Base-by-base conservation (phyloP, 768 basidiomycete species). In the Boletus sp. region DNA sequence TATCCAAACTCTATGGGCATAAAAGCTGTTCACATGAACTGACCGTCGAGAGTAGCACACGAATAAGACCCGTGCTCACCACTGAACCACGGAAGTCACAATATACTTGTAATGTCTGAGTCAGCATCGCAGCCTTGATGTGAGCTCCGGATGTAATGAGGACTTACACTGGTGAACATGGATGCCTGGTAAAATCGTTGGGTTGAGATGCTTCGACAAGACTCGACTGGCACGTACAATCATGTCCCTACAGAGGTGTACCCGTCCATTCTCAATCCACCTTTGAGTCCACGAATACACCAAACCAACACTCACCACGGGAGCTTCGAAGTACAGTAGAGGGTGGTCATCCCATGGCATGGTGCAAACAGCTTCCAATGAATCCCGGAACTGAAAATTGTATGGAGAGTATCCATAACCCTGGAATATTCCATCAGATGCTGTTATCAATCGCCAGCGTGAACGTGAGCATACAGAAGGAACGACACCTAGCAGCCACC, bases 1-100 rank as follows among this genome's bases (percentile, higher is more conserved):
- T 51, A 59, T 59, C 56, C 56, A 59, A 9, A 59, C 19, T 32
- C 58, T 40, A 13, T 59, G 58, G 7, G 51, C 51, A n/a, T 50
- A 59, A 27, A 59, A 59, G 5, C 56, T 59, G 2, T 19, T 14
- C 10, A 25, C 14, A 19, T 42, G 9, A 50, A 17, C 1, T 25
- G 21, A 2, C 2, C 4, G 4, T 56, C 32, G 23, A 30, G 30
- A 37, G 44, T 14, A 14, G 2, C 0, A 23, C 6, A 9, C 3
- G 25, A 25, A 25, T 25, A 5, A 25, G 25, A 10, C 29, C 9
- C 5, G 10, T 17, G 2, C 47, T 40, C 9, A 59, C 58, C 58
- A 58, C 13, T 59, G 56, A 19, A 59, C 58, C 10, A 21, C 30
- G 15, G 19, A 42, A 37, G 34, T 33, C 25, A 59, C 25, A 15